These are phyloP conservation scores for Salix caprea DNA, from an alignment of 345 rosid species.

Conservation along the genomic window DNA sequence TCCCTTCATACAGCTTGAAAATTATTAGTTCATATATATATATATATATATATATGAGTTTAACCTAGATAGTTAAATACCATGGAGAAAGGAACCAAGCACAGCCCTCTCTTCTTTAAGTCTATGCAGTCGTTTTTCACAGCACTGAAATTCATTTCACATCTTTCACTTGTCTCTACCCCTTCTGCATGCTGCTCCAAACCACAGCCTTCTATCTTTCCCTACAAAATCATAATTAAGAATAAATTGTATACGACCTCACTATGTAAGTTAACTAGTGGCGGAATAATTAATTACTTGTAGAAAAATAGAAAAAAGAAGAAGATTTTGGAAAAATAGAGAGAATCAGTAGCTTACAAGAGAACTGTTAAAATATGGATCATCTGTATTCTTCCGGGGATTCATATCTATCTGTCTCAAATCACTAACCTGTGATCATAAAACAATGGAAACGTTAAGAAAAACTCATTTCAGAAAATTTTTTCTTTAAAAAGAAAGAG, in stretches of 20 bases:
- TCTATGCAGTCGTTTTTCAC: constrained; percentile 31
- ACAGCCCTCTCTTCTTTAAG: constrained; percentile 66
- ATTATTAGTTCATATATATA: not conserved
- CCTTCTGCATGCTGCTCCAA: constrained; percentile 22
- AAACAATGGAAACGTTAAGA: not conserved
- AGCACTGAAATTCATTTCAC: constrained; percentile 22
- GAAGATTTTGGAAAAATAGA: not conserved
- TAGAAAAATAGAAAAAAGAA: not conserved
- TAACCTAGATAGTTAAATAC: constrained; percentile 55
- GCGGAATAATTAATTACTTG: not conserved
- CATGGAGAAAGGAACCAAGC: constrained; percentile 75
- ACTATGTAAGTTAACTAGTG: not conserved
- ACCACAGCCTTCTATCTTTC: constrained; percentile 15
- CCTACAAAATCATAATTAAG: constrained; percentile 22
- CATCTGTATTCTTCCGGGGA: constrained; percentile 34
- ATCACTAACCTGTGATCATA: constrained; percentile 45
- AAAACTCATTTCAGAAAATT: not conserved
- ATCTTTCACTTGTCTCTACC: constrained; percentile 22
- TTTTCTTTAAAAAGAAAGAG: not conserved
- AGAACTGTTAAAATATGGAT: constrained; percentile 31
- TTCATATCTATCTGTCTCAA: constrained; percentile 36
- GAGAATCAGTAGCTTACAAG: constrained; percentile 29
- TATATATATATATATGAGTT: not conserved
- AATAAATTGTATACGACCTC: not conserved
- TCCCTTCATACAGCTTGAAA: constrained; percentile 11